These are phyloP conservation scores for Pyrenophora seminiperda DNA, from an alignment of 2,329 filamentous ascomycete genomes.

Conservation along the genomic window DNA sequence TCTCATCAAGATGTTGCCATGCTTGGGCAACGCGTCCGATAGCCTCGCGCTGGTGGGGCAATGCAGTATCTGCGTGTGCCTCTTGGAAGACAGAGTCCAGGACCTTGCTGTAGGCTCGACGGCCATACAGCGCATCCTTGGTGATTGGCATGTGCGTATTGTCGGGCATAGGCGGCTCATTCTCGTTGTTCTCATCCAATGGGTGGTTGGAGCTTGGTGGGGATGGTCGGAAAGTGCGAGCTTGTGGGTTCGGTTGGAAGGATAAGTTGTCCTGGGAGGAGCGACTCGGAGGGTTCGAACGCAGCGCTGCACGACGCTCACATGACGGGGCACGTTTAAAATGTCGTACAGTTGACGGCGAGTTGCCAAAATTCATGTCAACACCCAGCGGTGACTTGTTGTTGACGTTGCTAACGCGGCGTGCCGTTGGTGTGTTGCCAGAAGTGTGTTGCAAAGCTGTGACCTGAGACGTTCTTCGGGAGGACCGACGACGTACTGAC, in stretches of 20 bases:
- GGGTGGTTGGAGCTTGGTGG: constrained; percentile 41
- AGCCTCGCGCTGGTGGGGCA: constrained; percentile 77
- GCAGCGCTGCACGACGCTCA: constrained; percentile 44
- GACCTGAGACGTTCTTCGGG: constrained; percentile 46
- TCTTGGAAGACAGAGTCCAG: constrained; percentile 85
- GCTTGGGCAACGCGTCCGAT: constrained; percentile 83
- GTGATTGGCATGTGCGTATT: constrained; percentile 60
- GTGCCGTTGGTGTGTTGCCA: constrained; percentile 50
- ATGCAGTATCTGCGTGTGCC: constrained; percentile 77
- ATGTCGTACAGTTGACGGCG: constrained; percentile 85
- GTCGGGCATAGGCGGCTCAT: constrained; percentile 58
- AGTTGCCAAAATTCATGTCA: constrained; percentile 93
- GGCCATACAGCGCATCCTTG: constrained; percentile 83
- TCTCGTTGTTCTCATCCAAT: constrained; percentile 61
- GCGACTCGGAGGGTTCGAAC: constrained; percentile 35
- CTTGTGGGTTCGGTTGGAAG: constrained; percentile 45
- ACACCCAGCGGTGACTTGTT: constrained; percentile 79
- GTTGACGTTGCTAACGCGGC: constrained; percentile 48
- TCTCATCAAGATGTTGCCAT: constrained; percentile 79
- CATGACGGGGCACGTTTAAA: constrained; percentile 85
- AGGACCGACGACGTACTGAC: constrained; percentile 36
- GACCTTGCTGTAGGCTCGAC: constrained; percentile 78
- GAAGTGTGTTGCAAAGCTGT: constrained; percentile 47
- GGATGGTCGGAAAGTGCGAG: constrained; percentile 46
- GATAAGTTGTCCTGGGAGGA: constrained; percentile 22